These are phyloP conservation scores for Fraxinus cuspidata DNA, from an alignment of 257 asterid genomes.

Conservation along the genomic window DNA sequence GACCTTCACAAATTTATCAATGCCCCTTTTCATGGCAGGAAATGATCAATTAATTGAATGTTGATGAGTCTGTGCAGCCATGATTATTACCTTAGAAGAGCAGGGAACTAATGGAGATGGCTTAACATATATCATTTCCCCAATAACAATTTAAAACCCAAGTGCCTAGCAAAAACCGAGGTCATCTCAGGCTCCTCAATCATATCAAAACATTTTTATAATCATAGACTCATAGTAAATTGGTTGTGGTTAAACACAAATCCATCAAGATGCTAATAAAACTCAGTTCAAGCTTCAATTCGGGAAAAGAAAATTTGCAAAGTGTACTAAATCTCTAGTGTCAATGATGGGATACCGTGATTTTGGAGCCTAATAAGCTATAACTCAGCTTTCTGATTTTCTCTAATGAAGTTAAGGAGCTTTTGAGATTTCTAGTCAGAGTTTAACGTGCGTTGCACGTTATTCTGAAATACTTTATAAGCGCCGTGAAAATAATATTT, in stretches of 20 bases:
- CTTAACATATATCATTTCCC: background rate
- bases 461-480: too few relatives aligned
- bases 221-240: background rate
- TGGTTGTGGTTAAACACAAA: background rate
- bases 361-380: background rate
- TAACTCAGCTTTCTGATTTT: background rate
- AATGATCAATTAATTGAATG: background rate
- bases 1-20: background rate
- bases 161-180: background rate
- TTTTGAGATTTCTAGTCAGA: background rate
- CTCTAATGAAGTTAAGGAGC: conserved; percentile 3
- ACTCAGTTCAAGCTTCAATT: background rate
- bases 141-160: background rate
- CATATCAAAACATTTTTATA: background rate
- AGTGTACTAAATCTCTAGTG: background rate
- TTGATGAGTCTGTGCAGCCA: background rate
- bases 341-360: background rate
- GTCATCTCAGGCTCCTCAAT: background rate
- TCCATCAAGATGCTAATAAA: too few relatives aligned
- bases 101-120: background rate
- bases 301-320: background rate
- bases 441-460: too few relatives aligned
- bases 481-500: too few relatives aligned
- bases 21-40: background rate
- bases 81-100: background rate